phyloP scores from a whole-genome alignment of 306 rosid genomes.

The Spatholobus suberectus region DNA sequence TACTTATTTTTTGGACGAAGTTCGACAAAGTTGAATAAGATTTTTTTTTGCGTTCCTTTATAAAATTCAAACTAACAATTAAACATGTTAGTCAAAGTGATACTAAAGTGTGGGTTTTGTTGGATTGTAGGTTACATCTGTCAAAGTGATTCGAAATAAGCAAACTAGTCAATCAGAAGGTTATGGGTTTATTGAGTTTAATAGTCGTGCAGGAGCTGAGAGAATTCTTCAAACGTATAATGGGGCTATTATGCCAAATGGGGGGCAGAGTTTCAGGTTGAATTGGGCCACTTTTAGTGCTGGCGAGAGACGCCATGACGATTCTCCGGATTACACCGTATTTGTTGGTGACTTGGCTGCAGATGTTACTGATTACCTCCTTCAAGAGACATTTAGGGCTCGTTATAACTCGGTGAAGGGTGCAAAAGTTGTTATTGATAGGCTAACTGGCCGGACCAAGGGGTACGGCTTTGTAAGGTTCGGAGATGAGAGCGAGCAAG shows the following conservation, averaged over 20 bases:
- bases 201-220: conserved; percentile 74
- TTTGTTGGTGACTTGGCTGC: conserved; percentile 98
- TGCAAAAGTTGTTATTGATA: conserved; percentile 95
- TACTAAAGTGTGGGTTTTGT: neutral
- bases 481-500: conserved; percentile 83
- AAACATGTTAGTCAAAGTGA: too few relatives aligned
- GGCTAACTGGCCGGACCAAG: conserved; percentile 84
- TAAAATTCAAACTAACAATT: too few relatives aligned
- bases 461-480: conserved; percentile 97
- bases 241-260: conserved; percentile 89
- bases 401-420: conserved; percentile 73
- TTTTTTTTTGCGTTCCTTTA: too few relatives aligned
- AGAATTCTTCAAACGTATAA: conserved; percentile 75
- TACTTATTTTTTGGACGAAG: too few relatives aligned
- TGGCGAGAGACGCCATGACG: conserved; percentile 87
- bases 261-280: conserved; percentile 79
- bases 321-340: conserved; percentile 82
- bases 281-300: conserved; percentile 92
- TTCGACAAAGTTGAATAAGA: too few relatives aligned
- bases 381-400: conserved; percentile 74
- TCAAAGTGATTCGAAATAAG: conserved; percentile 89
- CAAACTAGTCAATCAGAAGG: conserved; percentile 87
- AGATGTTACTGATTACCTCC: conserved; percentile 82
- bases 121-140: conserved; percentile 60
- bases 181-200: conserved; percentile 90